A percentile compares a stretch with the other conserved stretches of the same genome.
Conservation (phyloP, 805 yeast species). For the Ascoidea tarda region DNA sequence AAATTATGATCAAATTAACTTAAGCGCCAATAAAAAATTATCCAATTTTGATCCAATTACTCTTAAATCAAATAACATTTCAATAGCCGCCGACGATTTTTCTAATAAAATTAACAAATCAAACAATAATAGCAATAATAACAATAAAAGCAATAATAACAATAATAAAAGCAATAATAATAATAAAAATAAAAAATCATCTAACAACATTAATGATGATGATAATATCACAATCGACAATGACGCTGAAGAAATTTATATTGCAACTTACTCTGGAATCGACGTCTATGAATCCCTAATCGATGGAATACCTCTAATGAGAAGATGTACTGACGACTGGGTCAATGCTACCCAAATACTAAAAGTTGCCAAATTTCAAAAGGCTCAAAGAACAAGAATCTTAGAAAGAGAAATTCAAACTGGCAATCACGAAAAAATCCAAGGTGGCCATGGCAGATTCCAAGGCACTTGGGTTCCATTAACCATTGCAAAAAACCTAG, state of each 20-base stretch:
- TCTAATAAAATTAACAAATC: too few relatives aligned
- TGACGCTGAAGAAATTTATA: conserved; percentile 16
- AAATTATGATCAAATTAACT: too few relatives aligned
- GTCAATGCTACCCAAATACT: conserved; percentile 77
- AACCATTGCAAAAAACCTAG: conserved; percentile 44
- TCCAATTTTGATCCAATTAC: too few relatives aligned
- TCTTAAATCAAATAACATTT: too few relatives aligned
- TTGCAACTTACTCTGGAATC: conserved; percentile 34
- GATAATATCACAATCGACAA: too few relatives aligned
- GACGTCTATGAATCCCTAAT: conserved; percentile 52
- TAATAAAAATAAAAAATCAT: too few relatives aligned
- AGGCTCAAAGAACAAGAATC: conserved; percentile 65
- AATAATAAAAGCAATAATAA: background rate
- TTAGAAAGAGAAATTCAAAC: conserved; percentile 62
- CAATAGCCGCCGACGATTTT: too few relatives aligned
- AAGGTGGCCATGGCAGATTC: conserved; percentile 76
- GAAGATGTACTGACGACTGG: conserved; percentile 88
- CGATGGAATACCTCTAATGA: conserved; percentile 69
- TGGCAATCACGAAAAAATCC: conserved; percentile 60
- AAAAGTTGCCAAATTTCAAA: conserved; percentile 65
- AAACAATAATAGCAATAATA: too few relatives aligned
- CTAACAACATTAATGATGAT: background rate
- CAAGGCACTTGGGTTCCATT: conserved; percentile 84
- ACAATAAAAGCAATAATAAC: too few relatives aligned
- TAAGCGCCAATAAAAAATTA: too few relatives aligned